Evolutionary conservation across 2,329 filamentous ascomycete genomes (phyloP).

Genomic region (Penicillium expansum): DNA sequence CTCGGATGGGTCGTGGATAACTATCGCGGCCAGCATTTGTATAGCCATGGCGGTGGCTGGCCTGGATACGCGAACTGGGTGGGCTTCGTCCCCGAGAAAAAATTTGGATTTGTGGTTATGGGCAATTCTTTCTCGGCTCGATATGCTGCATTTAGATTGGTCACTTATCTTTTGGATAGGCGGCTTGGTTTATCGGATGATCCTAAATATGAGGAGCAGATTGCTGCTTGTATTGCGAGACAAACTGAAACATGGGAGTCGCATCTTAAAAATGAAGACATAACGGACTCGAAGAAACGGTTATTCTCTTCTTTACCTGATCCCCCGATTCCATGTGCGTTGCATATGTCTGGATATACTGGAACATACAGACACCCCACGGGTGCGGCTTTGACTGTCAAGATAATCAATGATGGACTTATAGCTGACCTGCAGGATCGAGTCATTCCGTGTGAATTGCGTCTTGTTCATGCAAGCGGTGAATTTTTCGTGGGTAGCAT

Average conservation of each 20-base stretch:
- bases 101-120: too few species aligned
- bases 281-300: constrained; percentile 1
- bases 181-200: too few species aligned
- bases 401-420: not conserved
- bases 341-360: constrained; percentile 16
- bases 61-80: too few species aligned
- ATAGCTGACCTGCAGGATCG: constrained; percentile 15
- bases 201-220: too few species aligned
- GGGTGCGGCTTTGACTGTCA: constrained; percentile 7
- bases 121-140: too few species aligned
- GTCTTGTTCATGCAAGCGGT: constrained; percentile 18
- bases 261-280: not conserved
- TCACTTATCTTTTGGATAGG: too few species aligned
- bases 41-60: too few species aligned
- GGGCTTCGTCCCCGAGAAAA: too few species aligned
- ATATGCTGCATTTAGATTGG: too few species aligned
- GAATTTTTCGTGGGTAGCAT: constrained; percentile 20
- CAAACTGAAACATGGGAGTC: constrained; percentile 1
- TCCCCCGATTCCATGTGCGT: constrained; percentile 6
- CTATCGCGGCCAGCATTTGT: too few species aligned
- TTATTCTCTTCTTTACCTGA: constrained; percentile 14
- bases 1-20: too few species aligned
- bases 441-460: not conserved
- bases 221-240: not conserved
- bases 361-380: constrained; percentile 18